Percentiles rank a stretch among this genome's conserved stretches.
These are phyloP conservation scores for Streptanthus diversifolius DNA, from an alignment of 345 rosid genomes.

Conservation along the genomic window DNA sequence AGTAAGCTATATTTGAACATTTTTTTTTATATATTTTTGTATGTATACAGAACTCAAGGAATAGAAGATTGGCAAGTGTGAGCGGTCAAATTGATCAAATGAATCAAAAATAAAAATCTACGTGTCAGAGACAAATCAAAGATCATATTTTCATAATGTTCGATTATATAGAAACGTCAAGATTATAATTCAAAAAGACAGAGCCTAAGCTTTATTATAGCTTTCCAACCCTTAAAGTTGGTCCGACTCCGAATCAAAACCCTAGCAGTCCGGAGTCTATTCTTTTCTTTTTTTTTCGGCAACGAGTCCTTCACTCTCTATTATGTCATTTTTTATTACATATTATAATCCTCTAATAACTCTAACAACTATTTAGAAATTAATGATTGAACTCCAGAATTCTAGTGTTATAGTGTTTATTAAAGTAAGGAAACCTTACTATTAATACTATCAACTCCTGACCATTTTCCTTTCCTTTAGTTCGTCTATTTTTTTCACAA, in stretches of 20 bases:
- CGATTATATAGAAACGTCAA: no score
- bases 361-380: no score
- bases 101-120: background rate
- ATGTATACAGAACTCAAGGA: background rate
- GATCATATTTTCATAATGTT: no score
- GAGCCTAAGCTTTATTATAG: background rate
- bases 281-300: background rate
- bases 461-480: no score
- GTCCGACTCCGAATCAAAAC: conserved; percentile 19
- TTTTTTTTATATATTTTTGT: background rate
- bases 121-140: background rate
- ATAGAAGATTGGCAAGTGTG: background rate
- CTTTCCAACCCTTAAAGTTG: conserved; percentile 33
- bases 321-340: no score
- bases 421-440: no score
- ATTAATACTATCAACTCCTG: no score
- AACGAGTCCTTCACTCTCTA: no score
- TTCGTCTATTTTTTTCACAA: no score
- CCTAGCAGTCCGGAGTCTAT: conserved; percentile 13
- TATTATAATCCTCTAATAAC: no score
- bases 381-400: no score
- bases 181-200: background rate
- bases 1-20: background rate
- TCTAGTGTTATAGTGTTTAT: no score
- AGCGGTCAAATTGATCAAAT: background rate